A percentile compares a stretch with the other conserved stretches of the same genome.
Conservation (phyloP, 805 yeast genomes). For the Metschnikowia colocasiae region DNA sequence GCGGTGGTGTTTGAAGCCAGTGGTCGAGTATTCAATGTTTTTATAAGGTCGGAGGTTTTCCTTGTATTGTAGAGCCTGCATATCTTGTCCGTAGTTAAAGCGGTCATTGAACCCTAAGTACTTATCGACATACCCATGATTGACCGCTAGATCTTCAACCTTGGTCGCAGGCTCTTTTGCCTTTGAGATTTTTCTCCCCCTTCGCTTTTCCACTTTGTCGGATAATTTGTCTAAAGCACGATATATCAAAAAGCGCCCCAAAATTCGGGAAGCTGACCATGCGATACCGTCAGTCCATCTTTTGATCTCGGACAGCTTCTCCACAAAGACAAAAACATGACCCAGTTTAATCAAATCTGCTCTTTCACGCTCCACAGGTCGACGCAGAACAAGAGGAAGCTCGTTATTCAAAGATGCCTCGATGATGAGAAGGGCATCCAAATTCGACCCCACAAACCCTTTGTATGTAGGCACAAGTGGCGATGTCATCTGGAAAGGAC, state of each 20-base stretch:
- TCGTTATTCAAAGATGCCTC: slow-evolving; percentile 71
- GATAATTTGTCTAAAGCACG: slow-evolving; percentile 52
- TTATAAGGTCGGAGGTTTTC: background rate
- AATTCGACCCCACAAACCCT: slow-evolving; percentile 78
- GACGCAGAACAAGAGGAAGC: slow-evolving; percentile 60
- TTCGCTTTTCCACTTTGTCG: slow-evolving; percentile 36
- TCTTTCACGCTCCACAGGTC: slow-evolving; percentile 83
- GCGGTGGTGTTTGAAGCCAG: background rate
- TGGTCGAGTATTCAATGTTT: background rate
- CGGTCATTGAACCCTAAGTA: background rate
- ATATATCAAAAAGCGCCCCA: slow-evolving; percentile 81
- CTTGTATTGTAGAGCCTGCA: background rate
- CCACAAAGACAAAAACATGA: slow-evolving; percentile 78
- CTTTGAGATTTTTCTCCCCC: slow-evolving; percentile 25
- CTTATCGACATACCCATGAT: slow-evolving; percentile 7
- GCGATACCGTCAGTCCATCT: slow-evolving; percentile 97
- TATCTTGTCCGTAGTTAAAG: background rate
- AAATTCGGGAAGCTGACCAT: slow-evolving; percentile 89
- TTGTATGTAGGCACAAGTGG: slow-evolving; percentile 18
- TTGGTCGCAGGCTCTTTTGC: background rate
- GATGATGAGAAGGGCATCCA: slow-evolving; percentile 76
- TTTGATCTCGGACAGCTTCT: slow-evolving; percentile 76
- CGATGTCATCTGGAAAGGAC: background rate
- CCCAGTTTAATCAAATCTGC: slow-evolving; percentile 65
- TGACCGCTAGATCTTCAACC: background rate